These are phyloP conservation scores for Oryza coarctata DNA, from an alignment of 176 grass and related monocot species.

Conservation along the genomic window DNA sequence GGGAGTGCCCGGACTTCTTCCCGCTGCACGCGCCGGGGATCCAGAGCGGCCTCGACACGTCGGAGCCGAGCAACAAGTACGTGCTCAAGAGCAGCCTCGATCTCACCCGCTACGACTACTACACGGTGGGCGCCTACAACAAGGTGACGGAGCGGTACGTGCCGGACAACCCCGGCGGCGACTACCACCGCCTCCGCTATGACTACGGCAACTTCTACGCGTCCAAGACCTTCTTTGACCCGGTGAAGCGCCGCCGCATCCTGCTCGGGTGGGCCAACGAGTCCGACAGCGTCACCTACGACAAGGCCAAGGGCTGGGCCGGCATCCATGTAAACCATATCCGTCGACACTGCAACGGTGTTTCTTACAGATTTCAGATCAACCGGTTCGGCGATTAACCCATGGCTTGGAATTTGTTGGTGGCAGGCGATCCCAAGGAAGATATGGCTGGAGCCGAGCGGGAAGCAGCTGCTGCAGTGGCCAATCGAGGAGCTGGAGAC, in stretches of 20 bases:
- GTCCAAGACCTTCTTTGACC: conserved; percentile 69
- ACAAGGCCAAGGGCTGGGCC: conserved; percentile 53
- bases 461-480: conserved; percentile 55
- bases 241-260: conserved; percentile 44
- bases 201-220: conserved; percentile 87
- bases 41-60: conserved; percentile 34
- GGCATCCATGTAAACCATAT: conserved; percentile 55
- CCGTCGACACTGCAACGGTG: too few species aligned
- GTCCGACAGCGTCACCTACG: conserved; percentile 34
- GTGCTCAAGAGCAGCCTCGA: conserved; percentile 57
- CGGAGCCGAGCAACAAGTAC: conserved; percentile 3
- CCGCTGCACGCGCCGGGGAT: background rate
- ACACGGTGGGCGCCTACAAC: conserved; percentile 10
- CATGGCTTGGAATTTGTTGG: background rate
- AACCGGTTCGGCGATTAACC: background rate
- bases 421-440: conserved; percentile 33
- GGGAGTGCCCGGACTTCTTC: conserved; percentile 65
- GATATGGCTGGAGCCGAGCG: conserved; percentile 42
- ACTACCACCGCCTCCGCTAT: conserved; percentile 37
- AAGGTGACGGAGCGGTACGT: conserved; percentile 29
- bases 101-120: conserved; percentile 5
- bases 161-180: conserved; percentile 26
- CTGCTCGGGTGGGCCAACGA: conserved; percentile 66
- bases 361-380: too few species aligned
- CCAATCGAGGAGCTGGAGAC: conserved; percentile 52